phyloP scores from a whole-genome alignment of 495 filamentous ascomycete genomes.

The Lindgomyces ingoldianus region DNA sequence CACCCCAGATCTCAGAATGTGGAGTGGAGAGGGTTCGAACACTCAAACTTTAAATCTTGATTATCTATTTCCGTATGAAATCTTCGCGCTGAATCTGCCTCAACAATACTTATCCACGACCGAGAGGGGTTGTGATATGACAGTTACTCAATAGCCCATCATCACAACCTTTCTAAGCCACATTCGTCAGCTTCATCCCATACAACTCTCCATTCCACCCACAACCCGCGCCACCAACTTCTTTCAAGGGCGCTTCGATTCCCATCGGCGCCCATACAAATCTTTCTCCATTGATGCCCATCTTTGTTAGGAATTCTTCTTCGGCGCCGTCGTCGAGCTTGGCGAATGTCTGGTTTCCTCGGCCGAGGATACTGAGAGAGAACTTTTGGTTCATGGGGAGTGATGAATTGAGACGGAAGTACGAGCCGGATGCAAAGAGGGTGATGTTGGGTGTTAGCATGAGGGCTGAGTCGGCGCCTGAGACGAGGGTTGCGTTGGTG shows the following conservation, averaged over 20 bases:
- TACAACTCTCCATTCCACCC: constrained; percentile 26
- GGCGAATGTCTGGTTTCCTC: constrained; percentile 49
- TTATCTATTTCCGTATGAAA: too few relatives aligned
- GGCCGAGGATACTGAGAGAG: constrained; percentile 47
- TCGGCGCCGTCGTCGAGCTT: constrained; percentile 30
- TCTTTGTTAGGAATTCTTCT: constrained; percentile 48
- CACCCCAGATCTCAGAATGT: too few relatives aligned
- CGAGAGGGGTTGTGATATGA: too few relatives aligned
- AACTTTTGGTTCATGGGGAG: constrained; percentile 49
- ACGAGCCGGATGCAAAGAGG: constrained; percentile 51
- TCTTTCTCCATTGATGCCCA: constrained; percentile 50
- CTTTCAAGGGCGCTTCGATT: constrained; percentile 52
- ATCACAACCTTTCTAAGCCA: too few relatives aligned
- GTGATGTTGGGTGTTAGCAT: constrained; percentile 45
- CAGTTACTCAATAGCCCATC: too few relatives aligned
- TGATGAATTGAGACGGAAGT: constrained; percentile 50
- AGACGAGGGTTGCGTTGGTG: constrained; percentile 19
- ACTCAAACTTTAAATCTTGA: too few relatives aligned
- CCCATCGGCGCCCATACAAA: constrained; percentile 52
- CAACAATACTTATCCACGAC: too few relatives aligned
- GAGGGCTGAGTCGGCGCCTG: constrained; percentile 14
- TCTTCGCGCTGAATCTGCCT: too few relatives aligned
- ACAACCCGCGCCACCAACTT: constrained; percentile 44
- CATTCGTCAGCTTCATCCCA: constrained; percentile 6
- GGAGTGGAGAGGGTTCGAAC: too few relatives aligned